phyloP scores from a whole-genome alignment of 768 basidiomycete genomes.

The Xerocomellus chrysenteron region DNA sequence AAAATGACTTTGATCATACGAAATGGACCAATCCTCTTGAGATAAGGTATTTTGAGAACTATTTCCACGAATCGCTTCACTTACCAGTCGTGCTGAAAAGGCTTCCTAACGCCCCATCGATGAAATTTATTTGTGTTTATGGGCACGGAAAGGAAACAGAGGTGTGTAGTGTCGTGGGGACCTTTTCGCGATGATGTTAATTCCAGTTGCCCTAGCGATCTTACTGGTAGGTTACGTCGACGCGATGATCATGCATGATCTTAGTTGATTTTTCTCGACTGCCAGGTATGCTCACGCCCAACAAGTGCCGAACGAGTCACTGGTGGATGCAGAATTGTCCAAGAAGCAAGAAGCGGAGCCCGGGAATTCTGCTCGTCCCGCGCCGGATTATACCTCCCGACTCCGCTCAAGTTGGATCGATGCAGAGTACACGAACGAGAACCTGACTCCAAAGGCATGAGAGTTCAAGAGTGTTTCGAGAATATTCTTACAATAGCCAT shows the following conservation, averaged over 20 bases:
- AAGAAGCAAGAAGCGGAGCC: conserved; percentile 39
- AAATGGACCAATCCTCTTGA: conserved; percentile 96
- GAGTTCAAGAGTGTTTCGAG: neutral
- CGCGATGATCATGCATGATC: neutral
- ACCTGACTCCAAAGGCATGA: conserved; percentile 51
- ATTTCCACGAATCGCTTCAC: neutral
- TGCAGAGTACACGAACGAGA: conserved; percentile 70
- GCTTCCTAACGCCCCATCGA: conserved; percentile 84
- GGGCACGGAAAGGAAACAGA: conserved; percentile 97
- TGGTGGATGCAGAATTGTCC: conserved; percentile 47
- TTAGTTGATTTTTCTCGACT: neutral
- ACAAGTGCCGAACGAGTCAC: conserved; percentile 63
- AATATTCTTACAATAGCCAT: neutral
- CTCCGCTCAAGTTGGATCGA: conserved; percentile 80
- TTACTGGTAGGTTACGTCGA: conserved; percentile 61
- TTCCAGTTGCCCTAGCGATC: conserved; percentile 55
- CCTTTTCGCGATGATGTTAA: neutral
- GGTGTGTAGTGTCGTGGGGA: conserved; percentile 40
- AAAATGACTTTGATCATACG: conserved; percentile 68
- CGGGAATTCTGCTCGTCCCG: conserved; percentile 45
- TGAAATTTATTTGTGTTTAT: conserved; percentile 92
- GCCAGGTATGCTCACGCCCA: conserved; percentile 69
- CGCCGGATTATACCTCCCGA: conserved; percentile 52
- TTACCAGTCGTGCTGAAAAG: conserved; percentile 37
- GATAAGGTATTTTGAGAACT: conserved; percentile 46